Conservation (phyloP, 1,284 basidiomycete species). For the Vanrija sp. region DNA sequence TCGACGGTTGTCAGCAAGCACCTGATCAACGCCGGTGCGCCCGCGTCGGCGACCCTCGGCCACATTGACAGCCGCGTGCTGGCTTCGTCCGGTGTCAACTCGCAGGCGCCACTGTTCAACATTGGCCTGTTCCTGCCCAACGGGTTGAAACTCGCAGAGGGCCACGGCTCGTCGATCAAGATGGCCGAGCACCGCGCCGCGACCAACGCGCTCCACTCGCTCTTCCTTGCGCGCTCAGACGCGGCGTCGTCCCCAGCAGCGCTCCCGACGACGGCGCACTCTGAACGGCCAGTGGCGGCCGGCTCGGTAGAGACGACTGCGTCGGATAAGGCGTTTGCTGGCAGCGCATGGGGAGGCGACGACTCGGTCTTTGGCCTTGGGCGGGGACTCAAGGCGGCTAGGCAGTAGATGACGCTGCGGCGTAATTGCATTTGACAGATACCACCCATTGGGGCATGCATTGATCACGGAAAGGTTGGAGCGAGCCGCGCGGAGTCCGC, state of each 20-base stretch:
- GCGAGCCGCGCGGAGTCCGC: not conserved
- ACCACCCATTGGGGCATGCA: not conserved
- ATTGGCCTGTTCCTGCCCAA: constrained; percentile 87
- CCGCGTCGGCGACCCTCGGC: constrained; percentile 54
- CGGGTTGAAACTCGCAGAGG: constrained; percentile 82
- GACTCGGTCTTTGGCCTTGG: constrained; percentile 14
- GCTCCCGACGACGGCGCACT: constrained; percentile 12
- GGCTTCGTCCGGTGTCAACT: constrained; percentile 85
- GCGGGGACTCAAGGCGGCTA: not conserved
- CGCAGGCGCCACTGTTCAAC: constrained; percentile 85
- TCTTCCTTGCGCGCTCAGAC: constrained; percentile 37
- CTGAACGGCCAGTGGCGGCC: constrained; percentile 5
- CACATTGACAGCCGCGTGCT: constrained; percentile 60
- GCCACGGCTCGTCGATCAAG: constrained; percentile 82
- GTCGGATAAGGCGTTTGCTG: not conserved
- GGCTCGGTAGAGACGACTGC: not conserved
- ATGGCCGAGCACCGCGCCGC: constrained; percentile 92
- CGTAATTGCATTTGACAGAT: constrained; percentile 3
- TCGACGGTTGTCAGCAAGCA: constrained; percentile 72
- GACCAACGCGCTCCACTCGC: constrained; percentile 39
- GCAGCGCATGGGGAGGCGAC: constrained; percentile 1
- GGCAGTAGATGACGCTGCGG: not conserved
- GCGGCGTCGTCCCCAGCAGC: not conserved
- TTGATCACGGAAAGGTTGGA: not conserved
- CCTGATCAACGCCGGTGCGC: constrained; percentile 52